Conservation (phyloP, 2,329 filamentous ascomycete genomes). For the Calonectria multiphialidica region DNA sequence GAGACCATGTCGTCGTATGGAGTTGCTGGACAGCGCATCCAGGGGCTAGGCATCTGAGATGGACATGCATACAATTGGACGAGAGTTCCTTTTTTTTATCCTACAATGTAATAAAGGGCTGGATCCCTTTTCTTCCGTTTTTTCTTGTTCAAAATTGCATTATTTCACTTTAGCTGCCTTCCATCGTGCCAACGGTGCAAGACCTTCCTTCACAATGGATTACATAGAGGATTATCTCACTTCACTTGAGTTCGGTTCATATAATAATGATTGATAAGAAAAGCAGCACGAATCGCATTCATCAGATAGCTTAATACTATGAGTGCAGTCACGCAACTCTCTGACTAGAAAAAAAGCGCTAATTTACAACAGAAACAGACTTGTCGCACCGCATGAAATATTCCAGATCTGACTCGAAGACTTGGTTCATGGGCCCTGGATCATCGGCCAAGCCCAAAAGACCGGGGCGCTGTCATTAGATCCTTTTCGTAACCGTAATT, state of each 20-base stretch:
- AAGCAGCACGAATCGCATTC: background rate
- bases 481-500: conserved; percentile 1
- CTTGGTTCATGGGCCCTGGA: background rate
- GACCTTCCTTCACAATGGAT: too few relatives aligned
- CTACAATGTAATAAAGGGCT: too few relatives aligned
- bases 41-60: conserved; percentile 46
- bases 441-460: background rate
- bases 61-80: background rate
- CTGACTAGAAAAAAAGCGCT: background rate
- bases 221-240: too few relatives aligned
- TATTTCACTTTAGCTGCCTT: too few relatives aligned
- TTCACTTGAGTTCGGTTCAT: background rate
- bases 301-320: background rate
- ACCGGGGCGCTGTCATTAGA: background rate
- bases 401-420: background rate
- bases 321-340: background rate
- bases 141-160: too few relatives aligned
- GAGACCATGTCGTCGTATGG: conserved; percentile 47
- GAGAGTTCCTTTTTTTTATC: too few relatives aligned
- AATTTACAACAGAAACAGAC: background rate
- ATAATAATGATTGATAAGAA: background rate
- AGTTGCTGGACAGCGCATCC: conserved; percentile 49
- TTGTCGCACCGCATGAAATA: background rate
- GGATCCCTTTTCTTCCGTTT: too few relatives aligned
- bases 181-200: too few relatives aligned